These are phyloP conservation scores for Verruconis gallopava DNA, from an alignment of 2,329 filamentous ascomycete species.

Conservation along the genomic window DNA sequence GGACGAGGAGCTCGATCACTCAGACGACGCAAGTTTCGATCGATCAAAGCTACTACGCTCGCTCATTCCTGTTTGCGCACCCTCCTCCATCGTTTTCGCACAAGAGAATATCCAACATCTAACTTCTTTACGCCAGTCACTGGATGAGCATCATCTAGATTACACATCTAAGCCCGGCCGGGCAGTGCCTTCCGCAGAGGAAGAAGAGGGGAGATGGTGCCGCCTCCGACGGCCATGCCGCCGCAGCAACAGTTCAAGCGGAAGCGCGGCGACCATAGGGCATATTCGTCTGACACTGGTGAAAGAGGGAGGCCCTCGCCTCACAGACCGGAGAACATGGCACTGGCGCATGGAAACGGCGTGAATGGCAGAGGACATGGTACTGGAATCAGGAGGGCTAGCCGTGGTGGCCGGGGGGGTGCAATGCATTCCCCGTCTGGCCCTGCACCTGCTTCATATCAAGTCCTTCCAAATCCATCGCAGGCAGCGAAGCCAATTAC, in stretches of 20 bases:
- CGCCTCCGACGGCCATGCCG: constrained; percentile 23
- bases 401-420: constrained; percentile 5
- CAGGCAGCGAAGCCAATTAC: neutral
- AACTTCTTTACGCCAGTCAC: neutral
- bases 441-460: neutral
- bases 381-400: constrained; percentile 9
- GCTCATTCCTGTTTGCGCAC: neutral
- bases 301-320: constrained; percentile 37
- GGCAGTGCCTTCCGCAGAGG: constrained; percentile 43
- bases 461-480: neutral
- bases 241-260: too few relatives aligned
- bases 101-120: neutral
- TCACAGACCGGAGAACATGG: constrained; percentile 35
- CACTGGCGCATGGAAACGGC: constrained; percentile 39
- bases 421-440: neutral
- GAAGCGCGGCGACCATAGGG: too few relatives aligned
- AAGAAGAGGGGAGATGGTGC: constrained; percentile 40
- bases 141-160: neutral
- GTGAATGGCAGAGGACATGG: constrained; percentile 7
- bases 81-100: constrained; percentile 7
- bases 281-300: too few relatives aligned
- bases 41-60: neutral
- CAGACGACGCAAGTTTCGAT: neutral
- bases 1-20: neutral
- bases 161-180: constrained; percentile 17